Evolutionary conservation across 169 alveolate species (phyloP), one percentile per base, ranked within the genome.

Genomic region (Plasmodium coatneyi): DNA sequence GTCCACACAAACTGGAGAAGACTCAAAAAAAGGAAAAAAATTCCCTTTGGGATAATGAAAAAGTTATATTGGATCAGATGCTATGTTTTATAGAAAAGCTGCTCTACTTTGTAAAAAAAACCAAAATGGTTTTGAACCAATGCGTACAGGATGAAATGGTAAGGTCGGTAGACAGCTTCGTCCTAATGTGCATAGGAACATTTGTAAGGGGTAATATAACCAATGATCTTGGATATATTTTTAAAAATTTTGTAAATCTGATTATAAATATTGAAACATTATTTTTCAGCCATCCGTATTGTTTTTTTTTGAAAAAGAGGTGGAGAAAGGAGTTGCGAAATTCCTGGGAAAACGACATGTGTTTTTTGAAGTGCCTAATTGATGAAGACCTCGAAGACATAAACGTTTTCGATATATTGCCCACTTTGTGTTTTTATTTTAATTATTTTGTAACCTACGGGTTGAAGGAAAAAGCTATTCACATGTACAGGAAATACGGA

Each of bases 361-460:
- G 14, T 0, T n/a, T 7, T 0, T 6, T 82, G 39, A 28, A 34
- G 28, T 12, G 43, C 14, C 43, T 52, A 82, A 32, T 56, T 14
- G 12, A 3, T 0, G 4, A 56, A 32, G 4, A 25, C 7, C 32
- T 54, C 14, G 19, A 22, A 14, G 7, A 16, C 5, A 30, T 82
- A 19, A 82, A 82, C 39, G 39, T 19, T 34, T 39, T 82, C 22
- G 80, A 82, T 32, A n/a, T 82, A 19, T 4, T 56, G 1, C 90
- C 90, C 22, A 41, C 71, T 14, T 32, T 82, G 71, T 54, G 66
- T 14, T 56, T 41, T 19, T 82, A 82, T 82, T 82, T 82, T 82
- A 82, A 54, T 39, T 39, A 30, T 22, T 82, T 82, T 60, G 25
- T 32, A 30, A 82, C 71, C 6, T 56, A 82, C 41, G 90, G 90